Percentiles rank a stretch among this genome's conserved stretches.
phyloP scores from a whole-genome alignment of 495 filamentous ascomycete genomes.

The Jackrogersella minutella region DNA sequence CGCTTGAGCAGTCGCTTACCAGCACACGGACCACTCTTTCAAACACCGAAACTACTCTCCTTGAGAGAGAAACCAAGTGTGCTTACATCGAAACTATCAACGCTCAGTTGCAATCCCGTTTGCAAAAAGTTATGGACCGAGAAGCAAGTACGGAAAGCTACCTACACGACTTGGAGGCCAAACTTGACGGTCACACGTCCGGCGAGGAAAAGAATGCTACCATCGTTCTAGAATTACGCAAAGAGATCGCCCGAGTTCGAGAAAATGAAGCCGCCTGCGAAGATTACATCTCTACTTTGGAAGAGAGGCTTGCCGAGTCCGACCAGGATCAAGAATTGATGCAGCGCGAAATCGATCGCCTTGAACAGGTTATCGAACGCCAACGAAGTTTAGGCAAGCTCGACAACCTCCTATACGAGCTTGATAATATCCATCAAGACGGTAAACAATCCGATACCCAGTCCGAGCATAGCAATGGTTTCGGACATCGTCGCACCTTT shows the following conservation, averaged over 20 bases:
- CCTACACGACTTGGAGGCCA: constrained; percentile 86
- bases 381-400: constrained; percentile 94
- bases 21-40: constrained; percentile 87
- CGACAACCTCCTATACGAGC: constrained; percentile 88
- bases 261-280: constrained; percentile 90
- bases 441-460: constrained; percentile 51
- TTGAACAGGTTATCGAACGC: constrained; percentile 95
- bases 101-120: constrained; percentile 82
- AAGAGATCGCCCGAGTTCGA: constrained; percentile 87
- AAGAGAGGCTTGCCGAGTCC: constrained; percentile 93
- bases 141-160: constrained; percentile 91
- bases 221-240: constrained; percentile 85
- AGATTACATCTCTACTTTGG: constrained; percentile 96
- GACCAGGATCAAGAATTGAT: constrained; percentile 96
- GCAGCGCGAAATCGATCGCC: constrained; percentile 92
- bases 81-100: constrained; percentile 92
- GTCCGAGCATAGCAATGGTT: constrained; percentile 50
- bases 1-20: constrained; percentile 88
- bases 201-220: constrained; percentile 92
- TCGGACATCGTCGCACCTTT: constrained; percentile 53
- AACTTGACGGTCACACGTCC: constrained; percentile 85
- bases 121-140: constrained; percentile 90
- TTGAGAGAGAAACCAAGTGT: constrained; percentile 93
- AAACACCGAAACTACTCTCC: constrained; percentile 79
- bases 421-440: constrained; percentile 80